Evolutionary conservation across 805 yeast species (phyloP).

Genomic region (Martiniozyma abietophila): DNA sequence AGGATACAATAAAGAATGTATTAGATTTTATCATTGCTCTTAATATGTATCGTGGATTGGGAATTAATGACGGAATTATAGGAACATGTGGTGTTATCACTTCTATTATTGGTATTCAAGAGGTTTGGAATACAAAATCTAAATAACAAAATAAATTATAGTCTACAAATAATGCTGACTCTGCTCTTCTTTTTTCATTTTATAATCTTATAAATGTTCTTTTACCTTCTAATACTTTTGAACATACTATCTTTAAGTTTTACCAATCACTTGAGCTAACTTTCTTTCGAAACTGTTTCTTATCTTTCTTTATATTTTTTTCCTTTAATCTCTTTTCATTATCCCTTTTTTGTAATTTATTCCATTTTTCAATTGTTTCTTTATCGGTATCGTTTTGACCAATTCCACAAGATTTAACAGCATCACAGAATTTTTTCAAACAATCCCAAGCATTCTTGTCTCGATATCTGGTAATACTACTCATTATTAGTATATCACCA

Average conservation of each 20-base stretch:
- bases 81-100: conserved; percentile 83
- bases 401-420: conserved; percentile 30
- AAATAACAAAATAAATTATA: conserved; percentile 9
- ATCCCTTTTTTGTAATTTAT: conserved; percentile 19
- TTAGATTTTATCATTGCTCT: conserved; percentile 70
- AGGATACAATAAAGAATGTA: conserved; percentile 67
- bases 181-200: not conserved
- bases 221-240: not conserved
- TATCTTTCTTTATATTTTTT: conserved; percentile 12
- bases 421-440: conserved; percentile 33
- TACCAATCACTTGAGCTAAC: not conserved
- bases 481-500: conserved; percentile 21
- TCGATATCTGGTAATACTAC: conserved; percentile 30
- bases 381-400: conserved; percentile 31
- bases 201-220: not conserved
- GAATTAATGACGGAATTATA: conserved; percentile 65
- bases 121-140: conserved; percentile 54
- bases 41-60: conserved; percentile 51
- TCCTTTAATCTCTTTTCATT: conserved; percentile 16
- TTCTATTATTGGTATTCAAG: conserved; percentile 66
- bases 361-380: conserved; percentile 37
- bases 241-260: not conserved
- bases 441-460: conserved; percentile 38
- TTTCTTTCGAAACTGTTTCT: conserved; percentile 1
- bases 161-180: no score